Conservation (phyloP, 208 protist genomes). For the Leishmania braziliensis region DNA sequence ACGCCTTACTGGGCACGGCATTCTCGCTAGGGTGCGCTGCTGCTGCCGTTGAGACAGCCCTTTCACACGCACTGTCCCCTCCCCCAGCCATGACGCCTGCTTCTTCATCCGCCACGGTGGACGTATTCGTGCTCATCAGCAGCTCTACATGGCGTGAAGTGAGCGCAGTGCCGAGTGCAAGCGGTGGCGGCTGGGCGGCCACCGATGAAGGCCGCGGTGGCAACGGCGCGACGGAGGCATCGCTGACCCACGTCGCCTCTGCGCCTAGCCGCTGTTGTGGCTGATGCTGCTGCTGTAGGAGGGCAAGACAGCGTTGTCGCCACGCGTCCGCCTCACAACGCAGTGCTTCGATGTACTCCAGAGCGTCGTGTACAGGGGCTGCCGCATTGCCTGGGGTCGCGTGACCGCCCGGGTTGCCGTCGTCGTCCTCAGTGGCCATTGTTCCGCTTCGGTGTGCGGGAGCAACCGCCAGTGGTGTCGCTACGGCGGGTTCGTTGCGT, state of each 20-base stretch:
- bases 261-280: not conserved
- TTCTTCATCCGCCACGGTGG: not conserved
- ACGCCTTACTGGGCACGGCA: not conserved
- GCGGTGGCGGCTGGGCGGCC: not conserved
- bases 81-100: not conserved
- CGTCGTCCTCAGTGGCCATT: not conserved
- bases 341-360: constrained; percentile 26
- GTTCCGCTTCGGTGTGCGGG: not conserved
- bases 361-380: not conserved
- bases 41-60: not conserved
- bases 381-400: constrained; percentile 2
- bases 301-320: constrained; percentile 40
- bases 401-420: not conserved
- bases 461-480: not conserved
- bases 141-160: not conserved
- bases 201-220: constrained; percentile 4
- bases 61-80: not conserved
- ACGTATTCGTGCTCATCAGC: not conserved
- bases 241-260: not conserved
- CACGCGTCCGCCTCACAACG: constrained; percentile 51
- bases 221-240: not conserved
- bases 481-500: not conserved
- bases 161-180: too few species aligned
- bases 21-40: not conserved
- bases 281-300: constrained; percentile 38